phyloP scores from a whole-genome alignment of 192 early-diverging fungal genomes.

The Coemansia sp. region DNA sequence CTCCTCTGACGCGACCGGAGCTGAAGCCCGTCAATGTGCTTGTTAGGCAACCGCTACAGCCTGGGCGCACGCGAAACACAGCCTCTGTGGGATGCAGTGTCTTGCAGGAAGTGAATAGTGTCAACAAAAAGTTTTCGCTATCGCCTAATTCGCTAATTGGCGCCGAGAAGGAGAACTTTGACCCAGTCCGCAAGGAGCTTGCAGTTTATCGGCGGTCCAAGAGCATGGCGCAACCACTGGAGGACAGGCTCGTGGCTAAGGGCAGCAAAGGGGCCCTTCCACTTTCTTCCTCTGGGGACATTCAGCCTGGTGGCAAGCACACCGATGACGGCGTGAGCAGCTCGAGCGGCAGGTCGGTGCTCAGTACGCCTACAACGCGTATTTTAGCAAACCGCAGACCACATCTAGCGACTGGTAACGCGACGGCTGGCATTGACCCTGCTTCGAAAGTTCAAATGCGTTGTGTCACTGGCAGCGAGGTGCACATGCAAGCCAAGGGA shows the following conservation, averaged over 20 bases:
- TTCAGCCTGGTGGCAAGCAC: not conserved
- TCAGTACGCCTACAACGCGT: not conserved
- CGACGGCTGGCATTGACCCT: not conserved
- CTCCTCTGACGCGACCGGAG: not conserved
- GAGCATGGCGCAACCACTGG: not conserved
- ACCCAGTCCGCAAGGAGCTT: slow-evolving; percentile 23
- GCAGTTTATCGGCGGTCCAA: slow-evolving; percentile 6
- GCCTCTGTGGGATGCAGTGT: not conserved
- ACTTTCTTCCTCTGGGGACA: not conserved
- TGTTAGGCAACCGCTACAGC: not conserved
- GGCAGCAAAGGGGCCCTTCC: not conserved
- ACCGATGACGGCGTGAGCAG: not conserved
- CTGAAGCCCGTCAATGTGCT: not conserved
- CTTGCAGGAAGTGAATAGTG: slow-evolving; percentile 9
- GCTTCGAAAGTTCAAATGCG: not conserved
- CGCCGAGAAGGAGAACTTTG: slow-evolving; percentile 48
- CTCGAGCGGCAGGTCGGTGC: not conserved
- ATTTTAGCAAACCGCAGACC: not conserved
- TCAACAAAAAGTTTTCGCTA: slow-evolving; percentile 14
- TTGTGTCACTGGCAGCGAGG: too few species aligned
- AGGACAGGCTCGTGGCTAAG: not conserved
- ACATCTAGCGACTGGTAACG: not conserved
- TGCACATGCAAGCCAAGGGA: not conserved
- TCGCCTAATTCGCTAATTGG: slow-evolving; percentile 28
- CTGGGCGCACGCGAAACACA: not conserved